Conservation (phyloP, 108 stramenopile genomes). For the Skeletonema costatum region DNA sequence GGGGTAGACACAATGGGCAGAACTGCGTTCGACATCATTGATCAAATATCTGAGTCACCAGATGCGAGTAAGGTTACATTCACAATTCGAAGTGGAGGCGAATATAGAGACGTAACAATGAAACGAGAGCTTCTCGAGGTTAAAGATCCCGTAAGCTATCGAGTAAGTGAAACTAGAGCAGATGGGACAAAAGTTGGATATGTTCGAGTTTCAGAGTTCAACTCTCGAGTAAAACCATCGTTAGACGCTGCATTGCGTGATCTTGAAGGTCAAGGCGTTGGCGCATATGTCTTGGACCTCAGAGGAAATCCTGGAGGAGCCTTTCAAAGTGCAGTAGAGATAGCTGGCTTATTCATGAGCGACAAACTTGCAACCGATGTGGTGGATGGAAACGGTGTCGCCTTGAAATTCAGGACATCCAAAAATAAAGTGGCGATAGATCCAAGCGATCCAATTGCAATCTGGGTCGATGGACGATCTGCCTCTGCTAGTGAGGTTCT, state of each 20-base stretch:
- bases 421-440: conserved; percentile 56
- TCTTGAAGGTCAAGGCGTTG: conserved; percentile 73
- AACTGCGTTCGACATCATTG: conserved; percentile 87
- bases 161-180: conserved; percentile 62
- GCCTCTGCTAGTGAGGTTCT: conserved; percentile 93
- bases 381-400: conserved; percentile 71
- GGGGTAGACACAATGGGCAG: conserved; percentile 69
- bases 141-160: conserved; percentile 70
- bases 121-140: conserved; percentile 62
- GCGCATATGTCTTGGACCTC: conserved; percentile 88
- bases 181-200: conserved; percentile 91
- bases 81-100: conserved; percentile 49
- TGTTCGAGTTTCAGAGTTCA: conserved; percentile 88
- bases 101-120: conserved; percentile 56
- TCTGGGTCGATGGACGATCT: conserved; percentile 82
- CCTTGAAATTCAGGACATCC: conserved; percentile 72
- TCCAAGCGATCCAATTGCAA: conserved; percentile 57
- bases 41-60: conserved; percentile 81
- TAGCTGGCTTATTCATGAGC: conserved; percentile 86
- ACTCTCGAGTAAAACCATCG: conserved; percentile 74
- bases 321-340: conserved; percentile 93
- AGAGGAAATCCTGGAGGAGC: conserved; percentile 93
- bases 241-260: conserved; percentile 75
- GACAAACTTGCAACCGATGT: conserved; percentile 84
- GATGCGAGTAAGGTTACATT: conserved; percentile 70